phyloP scores from a whole-genome alignment of 805 yeast species.

The Pichia thaimueangensis region DNA sequence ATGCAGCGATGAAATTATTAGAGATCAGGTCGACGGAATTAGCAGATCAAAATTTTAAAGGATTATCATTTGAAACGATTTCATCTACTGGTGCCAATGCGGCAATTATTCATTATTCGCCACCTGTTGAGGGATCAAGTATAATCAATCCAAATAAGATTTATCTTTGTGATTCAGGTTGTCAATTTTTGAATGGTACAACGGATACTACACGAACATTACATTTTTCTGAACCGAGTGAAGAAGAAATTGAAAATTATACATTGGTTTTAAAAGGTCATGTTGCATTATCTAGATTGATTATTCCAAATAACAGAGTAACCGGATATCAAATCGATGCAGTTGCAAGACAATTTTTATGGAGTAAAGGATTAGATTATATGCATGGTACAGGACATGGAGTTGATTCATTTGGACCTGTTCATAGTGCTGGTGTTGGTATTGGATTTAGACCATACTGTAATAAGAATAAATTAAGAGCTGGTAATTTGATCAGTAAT shows the following conservation, averaged over 20 bases:
- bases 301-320: constrained; percentile 46
- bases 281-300: constrained; percentile 40
- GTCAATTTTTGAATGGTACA: constrained; percentile 58
- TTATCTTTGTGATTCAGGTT: constrained; percentile 53
- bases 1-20: constrained; percentile 55
- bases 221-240: constrained; percentile 44
- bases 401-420: constrained; percentile 53
- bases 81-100: constrained; percentile 73
- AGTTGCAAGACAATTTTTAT: constrained; percentile 51
- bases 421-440: constrained; percentile 61
- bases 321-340: constrained; percentile 50
- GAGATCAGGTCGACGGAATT: constrained; percentile 49
- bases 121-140: constrained; percentile 37
- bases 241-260: constrained; percentile 42
- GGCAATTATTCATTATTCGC: constrained; percentile 71
- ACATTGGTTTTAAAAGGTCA: constrained; percentile 56
- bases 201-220: constrained; percentile 60
- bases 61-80: constrained; percentile 68
- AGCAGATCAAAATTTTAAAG: constrained; percentile 48
- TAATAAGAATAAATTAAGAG: constrained; percentile 36
- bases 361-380: constrained; percentile 53
- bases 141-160: constrained; percentile 47
- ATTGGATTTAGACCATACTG: constrained; percentile 50
- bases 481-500: constrained; percentile 51
- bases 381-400: constrained; percentile 65